phyloP scores from a whole-genome alignment of 257 asterid genomes.

The Jacaranda copaia region DNA sequence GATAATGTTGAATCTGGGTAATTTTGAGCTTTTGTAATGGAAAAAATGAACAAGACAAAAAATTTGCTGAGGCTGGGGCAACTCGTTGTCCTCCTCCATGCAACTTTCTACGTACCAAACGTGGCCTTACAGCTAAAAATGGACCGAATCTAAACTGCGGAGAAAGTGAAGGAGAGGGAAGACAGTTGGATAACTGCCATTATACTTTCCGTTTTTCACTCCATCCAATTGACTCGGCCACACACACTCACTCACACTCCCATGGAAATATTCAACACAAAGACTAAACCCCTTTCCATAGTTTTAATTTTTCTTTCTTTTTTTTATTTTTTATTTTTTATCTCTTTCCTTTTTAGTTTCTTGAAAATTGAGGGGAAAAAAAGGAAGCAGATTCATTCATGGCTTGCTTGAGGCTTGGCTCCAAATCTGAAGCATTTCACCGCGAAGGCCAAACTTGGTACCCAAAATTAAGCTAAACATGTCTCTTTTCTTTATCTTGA shows the following conservation, averaged over 20 bases:
- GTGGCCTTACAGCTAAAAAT: slow-evolving; percentile 10
- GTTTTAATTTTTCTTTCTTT: background rate
- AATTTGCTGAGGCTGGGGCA: background rate
- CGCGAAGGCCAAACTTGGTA: slow-evolving; percentile 85
- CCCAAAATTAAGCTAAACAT: background rate
- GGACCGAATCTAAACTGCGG: slow-evolving; percentile 26
- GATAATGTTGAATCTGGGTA: no score
- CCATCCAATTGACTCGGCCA: slow-evolving; percentile 57
- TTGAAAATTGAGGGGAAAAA: background rate
- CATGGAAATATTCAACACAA: slow-evolving; percentile 29
- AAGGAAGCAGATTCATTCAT: slow-evolving; percentile 33
- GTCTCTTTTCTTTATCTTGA: background rate
- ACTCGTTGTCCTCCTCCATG: background rate
- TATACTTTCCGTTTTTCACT: slow-evolving; percentile 23
- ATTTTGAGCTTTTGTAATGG: no score
- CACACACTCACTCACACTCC: slow-evolving; percentile 18
- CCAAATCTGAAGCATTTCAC: slow-evolving; percentile 83
- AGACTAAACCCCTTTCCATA: slow-evolving; percentile 22
- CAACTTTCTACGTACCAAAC: slow-evolving; percentile 10
- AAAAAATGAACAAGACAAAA: no score
- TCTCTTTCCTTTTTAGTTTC: background rate
- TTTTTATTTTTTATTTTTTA: no score
- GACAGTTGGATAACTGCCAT: slow-evolving; percentile 47
- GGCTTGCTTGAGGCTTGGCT: slow-evolving; percentile 83
- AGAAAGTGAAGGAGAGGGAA: slow-evolving; percentile 43